Conservation (phyloP, 2,329 filamentous ascomycete genomes). For the Aspergillus tamarii region DNA sequence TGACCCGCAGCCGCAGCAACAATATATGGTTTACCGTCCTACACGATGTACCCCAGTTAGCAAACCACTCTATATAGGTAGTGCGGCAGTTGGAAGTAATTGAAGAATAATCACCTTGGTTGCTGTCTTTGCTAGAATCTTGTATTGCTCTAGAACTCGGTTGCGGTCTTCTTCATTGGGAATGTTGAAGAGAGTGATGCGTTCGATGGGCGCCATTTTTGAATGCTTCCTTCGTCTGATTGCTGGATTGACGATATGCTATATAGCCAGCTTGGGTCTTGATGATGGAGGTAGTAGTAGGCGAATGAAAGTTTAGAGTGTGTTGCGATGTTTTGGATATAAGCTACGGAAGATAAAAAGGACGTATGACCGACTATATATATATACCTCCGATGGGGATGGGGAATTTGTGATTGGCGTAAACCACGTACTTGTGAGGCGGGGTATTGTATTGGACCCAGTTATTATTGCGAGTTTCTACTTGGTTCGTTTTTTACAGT, state of each 20-base stretch:
- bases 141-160: constrained; percentile 50
- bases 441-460: neutral
- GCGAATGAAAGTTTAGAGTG: neutral
- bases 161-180: constrained; percentile 50
- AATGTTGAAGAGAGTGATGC: constrained; percentile 59
- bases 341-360: neutral
- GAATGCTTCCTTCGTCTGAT: neutral
- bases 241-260: neutral
- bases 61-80: neutral
- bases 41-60: neutral
- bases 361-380: neutral
- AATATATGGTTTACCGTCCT: constrained; percentile 76
- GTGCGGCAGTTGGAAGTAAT: too few species aligned
- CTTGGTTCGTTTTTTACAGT: neutral
- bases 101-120: constrained; percentile 41
- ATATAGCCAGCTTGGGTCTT: neutral
- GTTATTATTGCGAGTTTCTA: neutral
- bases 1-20: constrained; percentile 59
- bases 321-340: neutral
- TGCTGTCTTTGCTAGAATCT: constrained; percentile 46
- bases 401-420: neutral
- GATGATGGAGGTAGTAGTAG: neutral
- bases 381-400: neutral
- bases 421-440: neutral
- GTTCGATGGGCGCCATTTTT: constrained; percentile 48